phyloP scores from a whole-genome alignment of 148 eudicot genomes.

The Pharnaceum exiguum region DNA sequence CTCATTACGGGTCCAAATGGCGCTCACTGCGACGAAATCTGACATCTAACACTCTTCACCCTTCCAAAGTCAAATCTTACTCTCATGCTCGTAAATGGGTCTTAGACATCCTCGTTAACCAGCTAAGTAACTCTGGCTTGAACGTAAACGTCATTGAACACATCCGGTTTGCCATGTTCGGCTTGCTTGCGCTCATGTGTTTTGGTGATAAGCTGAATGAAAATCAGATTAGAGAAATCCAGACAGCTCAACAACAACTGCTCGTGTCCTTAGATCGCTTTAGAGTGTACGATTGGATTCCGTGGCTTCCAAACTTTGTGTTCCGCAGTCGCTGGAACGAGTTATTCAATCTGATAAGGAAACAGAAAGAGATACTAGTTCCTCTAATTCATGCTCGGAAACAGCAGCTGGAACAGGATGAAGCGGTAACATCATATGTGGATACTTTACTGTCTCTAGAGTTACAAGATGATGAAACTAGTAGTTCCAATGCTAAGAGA shows the following conservation, averaged over 20 bases:
- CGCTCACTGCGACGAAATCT: slow-evolving; percentile 63
- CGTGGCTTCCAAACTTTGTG: slow-evolving; percentile 8
- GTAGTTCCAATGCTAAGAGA: slow-evolving; percentile 27
- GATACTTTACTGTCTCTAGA: slow-evolving; percentile 51
- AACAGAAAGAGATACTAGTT: slow-evolving; percentile 24
- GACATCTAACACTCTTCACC: slow-evolving; percentile 53
- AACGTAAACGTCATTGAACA: slow-evolving; percentile 23
- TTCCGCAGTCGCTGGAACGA: slow-evolving; percentile 18
- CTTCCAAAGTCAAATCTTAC: slow-evolving; percentile 40
- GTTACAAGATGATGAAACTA: slow-evolving; percentile 38
- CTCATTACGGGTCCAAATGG: slow-evolving; percentile 56
- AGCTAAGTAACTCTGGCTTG: slow-evolving; percentile 10
- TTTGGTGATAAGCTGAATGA: slow-evolving; percentile 24
- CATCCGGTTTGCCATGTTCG: slow-evolving; percentile 14
- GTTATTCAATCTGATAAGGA: neutral
- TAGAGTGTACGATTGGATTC: slow-evolving; percentile 3
- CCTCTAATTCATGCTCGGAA: slow-evolving; percentile 44
- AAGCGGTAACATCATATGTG: slow-evolving; percentile 37
- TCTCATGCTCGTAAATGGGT: slow-evolving; percentile 51
- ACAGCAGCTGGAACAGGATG: neutral
- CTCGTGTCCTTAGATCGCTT: slow-evolving; percentile 4
- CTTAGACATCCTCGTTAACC: slow-evolving; percentile 29
- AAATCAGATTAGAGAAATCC: slow-evolving; percentile 8
- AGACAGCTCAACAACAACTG: neutral
- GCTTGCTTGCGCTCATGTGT: slow-evolving; percentile 24